Base-by-base conservation (phyloP, 768 basidiomycete genomes). In the Hemileccinum impolitum region DNA sequence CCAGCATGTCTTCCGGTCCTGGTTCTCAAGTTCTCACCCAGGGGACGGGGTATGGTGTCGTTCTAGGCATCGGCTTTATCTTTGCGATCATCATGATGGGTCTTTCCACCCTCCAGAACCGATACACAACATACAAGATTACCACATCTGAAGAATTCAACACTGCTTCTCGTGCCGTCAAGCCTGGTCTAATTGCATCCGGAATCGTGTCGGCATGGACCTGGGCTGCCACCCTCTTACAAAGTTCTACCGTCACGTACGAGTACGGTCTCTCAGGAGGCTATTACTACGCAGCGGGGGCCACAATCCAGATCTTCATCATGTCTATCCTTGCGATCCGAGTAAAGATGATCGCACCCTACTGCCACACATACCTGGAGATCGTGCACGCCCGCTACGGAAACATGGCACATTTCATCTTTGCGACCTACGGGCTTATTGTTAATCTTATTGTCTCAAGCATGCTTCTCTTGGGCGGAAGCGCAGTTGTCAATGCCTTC, bases 401-500 rank as follows among this genome's bases (percentile, higher is more conserved):
- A n/a, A 59, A 59, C 28, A 35, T 48, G 7, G 63, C 65, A 3
- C 66, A 67, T 38, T 42, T 64, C 15, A 54, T 62, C 34, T 68
- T 66, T 47, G 56, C 61, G 28, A 56, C 54, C 23, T 60, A 52
- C 38, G 60, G 55, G 12, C 45, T 62, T 28, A 51, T 61, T 18
- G 56, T 56, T 28, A 62, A 62, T 45, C 45, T 56, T 11, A 67
- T 73, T 49, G 72, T 74, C 30, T 62, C 66, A 7, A 57, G 70
- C 17, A 63, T 60, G 44, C 54, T 74, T 14, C 58, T 75, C 4
- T 59, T 75, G 6, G 72, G 73, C 6, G 73, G 69, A 8, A 66
- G 68, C 12, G 63, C 70, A 9, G 69, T 69, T 9, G 69, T 75
- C 25, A 68, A 66, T 47, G 63, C 70, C 2, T 56, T 75, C 32